These are phyloP conservation scores for Erucastrum elatum DNA, from an alignment of 345 rosid genomes.

Conservation along the genomic window DNA sequence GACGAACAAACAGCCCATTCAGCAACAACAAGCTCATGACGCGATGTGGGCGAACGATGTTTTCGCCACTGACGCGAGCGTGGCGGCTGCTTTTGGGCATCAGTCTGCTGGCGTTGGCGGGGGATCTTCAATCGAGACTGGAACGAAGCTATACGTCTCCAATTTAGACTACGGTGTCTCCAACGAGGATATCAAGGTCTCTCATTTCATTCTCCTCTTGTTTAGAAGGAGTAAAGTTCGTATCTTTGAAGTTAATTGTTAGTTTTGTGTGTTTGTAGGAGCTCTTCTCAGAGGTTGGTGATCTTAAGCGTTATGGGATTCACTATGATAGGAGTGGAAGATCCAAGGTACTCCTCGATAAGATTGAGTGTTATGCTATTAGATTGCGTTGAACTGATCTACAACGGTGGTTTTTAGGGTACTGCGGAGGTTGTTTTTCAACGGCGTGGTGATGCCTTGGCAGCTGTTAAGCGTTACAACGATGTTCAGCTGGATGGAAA, in stretches of 20 bases:
- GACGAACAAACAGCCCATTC: slow-evolving; percentile 42
- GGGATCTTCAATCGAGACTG: slow-evolving; percentile 55
- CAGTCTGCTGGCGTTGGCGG: slow-evolving; percentile 33
- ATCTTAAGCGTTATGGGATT: slow-evolving; percentile 56
- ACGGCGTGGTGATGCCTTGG: slow-evolving; percentile 52
- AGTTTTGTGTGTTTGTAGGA: slow-evolving; percentile 49
- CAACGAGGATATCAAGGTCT: slow-evolving; percentile 70
- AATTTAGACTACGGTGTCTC: slow-evolving; percentile 70
- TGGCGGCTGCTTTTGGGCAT: slow-evolving; percentile 38
- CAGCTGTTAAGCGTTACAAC: slow-evolving; percentile 68
- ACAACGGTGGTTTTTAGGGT: slow-evolving; percentile 43
- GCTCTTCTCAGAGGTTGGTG: slow-evolving; percentile 72
- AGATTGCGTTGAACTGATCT: slow-evolving; percentile 13
- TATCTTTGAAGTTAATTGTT: background rate
- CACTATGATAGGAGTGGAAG: slow-evolving; percentile 78
- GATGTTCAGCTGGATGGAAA: slow-evolving; percentile 75
- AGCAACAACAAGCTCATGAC: slow-evolving; percentile 49
- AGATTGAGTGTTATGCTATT: slow-evolving; percentile 7
- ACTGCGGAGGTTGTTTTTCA: slow-evolving; percentile 70
- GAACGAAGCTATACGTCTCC: slow-evolving; percentile 67
- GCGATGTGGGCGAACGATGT: slow-evolving; percentile 58
- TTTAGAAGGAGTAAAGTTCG: background rate
- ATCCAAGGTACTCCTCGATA: slow-evolving; percentile 56
- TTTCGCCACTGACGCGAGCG: slow-evolving; percentile 46
- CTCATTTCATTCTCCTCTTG: background rate